A percentile compares a stretch with the other conserved stretches of the same genome.
Conservation (phyloP, 768 basidiomycete species). For the Russula emetica region DNA sequence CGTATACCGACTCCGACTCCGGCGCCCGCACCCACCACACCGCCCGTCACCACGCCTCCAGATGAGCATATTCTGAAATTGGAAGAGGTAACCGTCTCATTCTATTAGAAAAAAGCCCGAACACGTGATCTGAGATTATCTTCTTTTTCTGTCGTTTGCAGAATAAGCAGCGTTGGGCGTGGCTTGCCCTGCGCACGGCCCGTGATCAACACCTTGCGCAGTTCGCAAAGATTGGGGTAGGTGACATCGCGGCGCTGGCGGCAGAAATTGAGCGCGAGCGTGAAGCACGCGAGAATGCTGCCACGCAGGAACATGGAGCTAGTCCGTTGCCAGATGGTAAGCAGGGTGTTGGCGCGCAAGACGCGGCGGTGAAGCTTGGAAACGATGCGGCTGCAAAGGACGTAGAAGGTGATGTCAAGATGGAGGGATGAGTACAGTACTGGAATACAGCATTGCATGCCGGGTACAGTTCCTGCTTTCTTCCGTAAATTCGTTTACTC, state of each 20-base stretch:
- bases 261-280: conserved; percentile 37
- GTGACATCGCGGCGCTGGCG: conserved; percentile 50
- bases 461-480: neutral
- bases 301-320: conserved; percentile 29
- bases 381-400: conserved; percentile 24
- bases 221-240: conserved; percentile 78
- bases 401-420: conserved; percentile 32
- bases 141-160: conserved; percentile 32
- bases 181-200: conserved; percentile 75
- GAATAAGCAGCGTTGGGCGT: conserved; percentile 75
- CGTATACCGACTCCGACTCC: conserved; percentile 6
- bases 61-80: conserved; percentile 53
- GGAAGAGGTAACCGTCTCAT: conserved; percentile 51
- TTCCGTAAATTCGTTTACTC: neutral
- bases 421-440: conserved; percentile 28
- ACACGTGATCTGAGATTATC: neutral
- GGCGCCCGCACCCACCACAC: conserved; percentile 27
- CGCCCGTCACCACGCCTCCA: conserved; percentile 22
- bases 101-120: neutral
- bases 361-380: conserved; percentile 11
- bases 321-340: conserved; percentile 24
- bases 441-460: neutral
- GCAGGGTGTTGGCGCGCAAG: conserved; percentile 2
- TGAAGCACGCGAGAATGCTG: conserved; percentile 35
- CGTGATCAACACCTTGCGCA: conserved; percentile 70